Conservation (phyloP, 805 yeast species). For the Candida golubevii region DNA sequence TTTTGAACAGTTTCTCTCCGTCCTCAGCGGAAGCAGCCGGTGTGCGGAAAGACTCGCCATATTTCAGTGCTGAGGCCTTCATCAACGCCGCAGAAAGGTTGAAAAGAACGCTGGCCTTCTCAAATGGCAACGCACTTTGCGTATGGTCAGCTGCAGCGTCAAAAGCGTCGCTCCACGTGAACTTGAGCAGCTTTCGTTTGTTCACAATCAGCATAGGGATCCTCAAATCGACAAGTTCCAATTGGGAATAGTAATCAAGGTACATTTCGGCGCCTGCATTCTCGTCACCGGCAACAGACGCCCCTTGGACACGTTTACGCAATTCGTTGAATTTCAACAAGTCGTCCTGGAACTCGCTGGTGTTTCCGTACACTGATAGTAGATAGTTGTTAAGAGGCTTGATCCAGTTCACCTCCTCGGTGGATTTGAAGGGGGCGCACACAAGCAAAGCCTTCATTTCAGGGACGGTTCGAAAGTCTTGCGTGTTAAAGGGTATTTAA, state of each 20-base stretch:
- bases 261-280: slow-evolving; percentile 48
- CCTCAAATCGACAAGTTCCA: slow-evolving; percentile 75
- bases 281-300: slow-evolving; percentile 36
- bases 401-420: slow-evolving; percentile 64
- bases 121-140: slow-evolving; percentile 84
- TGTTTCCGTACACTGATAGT: slow-evolving; percentile 57
- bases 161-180: slow-evolving; percentile 81
- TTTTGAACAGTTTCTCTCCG: slow-evolving; percentile 44
- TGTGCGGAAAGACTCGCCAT: slow-evolving; percentile 23
- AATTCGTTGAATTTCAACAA: slow-evolving; percentile 50
- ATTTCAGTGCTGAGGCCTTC: slow-evolving; percentile 39
- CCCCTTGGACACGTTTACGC: slow-evolving; percentile 41
- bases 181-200: slow-evolving; percentile 44
- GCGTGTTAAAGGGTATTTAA: no score
- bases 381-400: slow-evolving; percentile 57
- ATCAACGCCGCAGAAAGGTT: slow-evolving; percentile 68
- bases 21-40: slow-evolving; percentile 12
- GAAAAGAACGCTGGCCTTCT: slow-evolving; percentile 79
- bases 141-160: slow-evolving; percentile 41
- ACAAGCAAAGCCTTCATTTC: slow-evolving; percentile 20
- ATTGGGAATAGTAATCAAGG: slow-evolving; percentile 71
- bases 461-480: neutral
- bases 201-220: slow-evolving; percentile 60
- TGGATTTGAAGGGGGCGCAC: slow-evolving; percentile 32
- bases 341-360: slow-evolving; percentile 55